phyloP scores from a whole-genome alignment of 176 grass and related monocot species.

The Poa annua region DNA sequence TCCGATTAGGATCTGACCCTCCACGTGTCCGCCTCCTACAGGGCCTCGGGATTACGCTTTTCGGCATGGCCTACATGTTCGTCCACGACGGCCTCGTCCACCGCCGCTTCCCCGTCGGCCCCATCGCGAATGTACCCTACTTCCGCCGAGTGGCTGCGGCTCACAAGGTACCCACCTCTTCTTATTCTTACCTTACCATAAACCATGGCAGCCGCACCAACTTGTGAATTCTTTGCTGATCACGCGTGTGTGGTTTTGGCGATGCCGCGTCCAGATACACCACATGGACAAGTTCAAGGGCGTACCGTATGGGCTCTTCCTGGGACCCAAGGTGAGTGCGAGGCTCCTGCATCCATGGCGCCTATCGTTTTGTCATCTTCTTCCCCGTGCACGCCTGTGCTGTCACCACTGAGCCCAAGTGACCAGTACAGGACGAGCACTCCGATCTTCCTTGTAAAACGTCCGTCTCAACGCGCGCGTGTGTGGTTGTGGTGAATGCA shows the following conservation, averaged over 20 bases:
- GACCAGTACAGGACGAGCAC: constrained; percentile 28
- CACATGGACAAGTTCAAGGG: constrained; percentile 87
- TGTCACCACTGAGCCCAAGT: constrained; percentile 9
- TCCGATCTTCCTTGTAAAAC: constrained; percentile 13
- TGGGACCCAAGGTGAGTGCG: constrained; percentile 80
- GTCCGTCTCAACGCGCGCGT: not conserved
- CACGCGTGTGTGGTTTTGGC: constrained; percentile 33
- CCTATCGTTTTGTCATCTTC: constrained; percentile 10
- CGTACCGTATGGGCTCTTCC: constrained; percentile 82
- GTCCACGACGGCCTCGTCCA: constrained; percentile 98
- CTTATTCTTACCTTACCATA: not conserved
- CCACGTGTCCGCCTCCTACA: constrained; percentile 30
- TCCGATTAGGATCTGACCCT: constrained; percentile 29
- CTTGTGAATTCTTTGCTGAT: constrained; percentile 18
- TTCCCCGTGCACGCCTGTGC: not conserved
- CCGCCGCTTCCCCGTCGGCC: constrained; percentile 90
- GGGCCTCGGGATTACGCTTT: constrained; percentile 90
- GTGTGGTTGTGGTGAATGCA: constrained; percentile 46
- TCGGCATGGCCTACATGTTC: constrained; percentile 99
- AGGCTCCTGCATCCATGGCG: constrained; percentile 7
- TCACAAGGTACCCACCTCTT: constrained; percentile 61
- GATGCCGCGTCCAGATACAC: constrained; percentile 64
- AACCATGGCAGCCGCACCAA: not conserved
- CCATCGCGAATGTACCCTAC: constrained; percentile 92
- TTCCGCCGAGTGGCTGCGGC: constrained; percentile 86